These are phyloP conservation scores for Panaeolus papilionaceus DNA, from an alignment of 768 basidiomycete genomes.

Conservation along the genomic window DNA sequence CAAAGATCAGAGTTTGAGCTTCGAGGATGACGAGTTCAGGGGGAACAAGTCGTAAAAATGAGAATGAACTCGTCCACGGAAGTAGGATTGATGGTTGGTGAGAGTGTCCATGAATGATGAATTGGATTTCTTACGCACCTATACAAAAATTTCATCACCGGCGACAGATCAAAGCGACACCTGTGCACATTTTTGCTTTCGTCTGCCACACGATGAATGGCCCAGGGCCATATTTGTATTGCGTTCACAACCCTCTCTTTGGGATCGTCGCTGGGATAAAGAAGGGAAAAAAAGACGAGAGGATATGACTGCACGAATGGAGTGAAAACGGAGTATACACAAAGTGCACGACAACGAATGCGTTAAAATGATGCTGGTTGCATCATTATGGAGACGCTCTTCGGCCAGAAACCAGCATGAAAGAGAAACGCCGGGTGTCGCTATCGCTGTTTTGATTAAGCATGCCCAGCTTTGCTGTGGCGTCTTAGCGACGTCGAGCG, in stretches of 20 bases:
- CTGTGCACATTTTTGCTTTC: not conserved
- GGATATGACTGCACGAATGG: not conserved
- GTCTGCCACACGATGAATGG: not conserved
- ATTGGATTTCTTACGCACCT: not conserved
- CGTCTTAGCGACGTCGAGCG: too few relatives aligned
- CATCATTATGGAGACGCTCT: not conserved
- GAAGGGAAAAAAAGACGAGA: not conserved
- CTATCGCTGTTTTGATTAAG: not conserved
- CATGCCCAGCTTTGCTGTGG: not conserved
- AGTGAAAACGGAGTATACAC: not conserved
- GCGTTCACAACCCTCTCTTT: not conserved
- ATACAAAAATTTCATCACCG: constrained; percentile 4
- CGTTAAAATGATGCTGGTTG: not conserved
- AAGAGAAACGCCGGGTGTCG: not conserved
- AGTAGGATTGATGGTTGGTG: not conserved
- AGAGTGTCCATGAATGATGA: not conserved
- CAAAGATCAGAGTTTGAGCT: not conserved
- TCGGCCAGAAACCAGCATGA: too few relatives aligned
- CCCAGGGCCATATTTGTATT: too few relatives aligned
- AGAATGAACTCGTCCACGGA: not conserved
- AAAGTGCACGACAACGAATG: not conserved
- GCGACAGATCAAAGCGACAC: not conserved
- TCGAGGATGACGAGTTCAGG: not conserved
- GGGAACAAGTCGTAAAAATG: not conserved
- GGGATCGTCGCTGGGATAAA: not conserved